These are phyloP conservation scores for Lachnellula suecica DNA, from an alignment of 2,329 filamentous ascomycete species.

Conservation along the genomic window DNA sequence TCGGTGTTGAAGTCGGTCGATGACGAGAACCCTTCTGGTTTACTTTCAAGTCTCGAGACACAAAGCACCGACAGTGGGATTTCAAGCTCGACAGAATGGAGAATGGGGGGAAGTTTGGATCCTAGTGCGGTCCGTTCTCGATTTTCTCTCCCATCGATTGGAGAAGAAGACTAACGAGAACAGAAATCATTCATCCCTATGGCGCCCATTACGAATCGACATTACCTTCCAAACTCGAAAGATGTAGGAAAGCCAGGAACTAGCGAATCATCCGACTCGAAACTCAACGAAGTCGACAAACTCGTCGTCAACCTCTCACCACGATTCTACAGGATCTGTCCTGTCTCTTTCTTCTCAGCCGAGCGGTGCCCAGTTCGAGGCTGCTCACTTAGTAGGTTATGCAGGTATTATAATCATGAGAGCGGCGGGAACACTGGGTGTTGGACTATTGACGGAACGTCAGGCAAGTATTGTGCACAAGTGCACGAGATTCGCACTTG, in stretches of 20 bases:
- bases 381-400: slow-evolving; percentile 9
- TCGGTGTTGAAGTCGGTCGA: background rate
- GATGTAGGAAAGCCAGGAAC: background rate
- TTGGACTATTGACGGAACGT: background rate
- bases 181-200: background rate
- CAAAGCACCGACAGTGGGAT: background rate
- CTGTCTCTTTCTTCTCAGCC: slow-evolving; percentile 6
- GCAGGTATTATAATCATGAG: slow-evolving; percentile 6
- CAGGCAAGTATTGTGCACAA: background rate
- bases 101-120: background rate
- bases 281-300: background rate
- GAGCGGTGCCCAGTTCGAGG: slow-evolving; percentile 1
- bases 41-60: background rate
- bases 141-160: no score
- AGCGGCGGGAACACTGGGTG: no score
- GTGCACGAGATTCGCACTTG: slow-evolving; percentile 9
- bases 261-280: background rate
- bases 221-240: no score
- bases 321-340: slow-evolving; percentile 13
- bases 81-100: background rate
- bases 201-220: background rate
- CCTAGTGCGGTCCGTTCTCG: background rate
- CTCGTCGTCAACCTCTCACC: slow-evolving; percentile 3
- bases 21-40: background rate
- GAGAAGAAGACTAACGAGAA: background rate